Percentiles rank a stretch among this genome's conserved stretches.
Conservation (phyloP, 1,284 basidiomycete species). For the Papiliotrema laurentii region DNA sequence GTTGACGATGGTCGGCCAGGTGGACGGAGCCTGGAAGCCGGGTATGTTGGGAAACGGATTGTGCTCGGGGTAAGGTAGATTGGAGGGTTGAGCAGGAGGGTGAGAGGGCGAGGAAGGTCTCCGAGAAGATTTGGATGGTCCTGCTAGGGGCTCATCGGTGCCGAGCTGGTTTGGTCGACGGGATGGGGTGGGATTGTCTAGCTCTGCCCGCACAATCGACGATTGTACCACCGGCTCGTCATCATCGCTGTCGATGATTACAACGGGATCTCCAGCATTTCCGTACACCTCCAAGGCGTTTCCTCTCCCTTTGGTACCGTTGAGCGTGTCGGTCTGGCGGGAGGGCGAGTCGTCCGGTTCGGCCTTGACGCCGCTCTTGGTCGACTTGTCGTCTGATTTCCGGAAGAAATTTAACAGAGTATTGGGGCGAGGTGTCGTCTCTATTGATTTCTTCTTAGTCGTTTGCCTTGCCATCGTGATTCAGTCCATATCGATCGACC, state of each 20-base stretch:
- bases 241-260: slow-evolving; percentile 25
- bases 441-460: no score
- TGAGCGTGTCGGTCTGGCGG: no score
- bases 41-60: slow-evolving; percentile 17
- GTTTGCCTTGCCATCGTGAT: no score
- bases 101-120: background rate
- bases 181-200: background rate
- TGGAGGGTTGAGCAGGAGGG: background rate
- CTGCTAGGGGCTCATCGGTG: background rate
- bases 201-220: background rate
- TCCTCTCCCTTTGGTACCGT: slow-evolving; percentile 14
- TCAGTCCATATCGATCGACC: no score
- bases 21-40: slow-evolving; percentile 19
- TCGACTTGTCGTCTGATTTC: no score
- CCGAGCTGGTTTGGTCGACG: background rate
- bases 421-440: no score
- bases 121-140: background rate
- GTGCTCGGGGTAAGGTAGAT: background rate
- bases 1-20: slow-evolving; percentile 36
- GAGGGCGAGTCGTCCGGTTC: no score
- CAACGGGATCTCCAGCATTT: slow-evolving; percentile 21
- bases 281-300: slow-evolving; percentile 7
- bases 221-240: slow-evolving; percentile 9
- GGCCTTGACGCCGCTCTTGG: no score
- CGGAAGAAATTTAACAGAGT: no score